Evolutionary conservation across 2,329 filamentous ascomycete species (phyloP), one percentile per base, ranked within the genome.

Genomic region (Nothophaeocryptopus gaeumannii): DNA sequence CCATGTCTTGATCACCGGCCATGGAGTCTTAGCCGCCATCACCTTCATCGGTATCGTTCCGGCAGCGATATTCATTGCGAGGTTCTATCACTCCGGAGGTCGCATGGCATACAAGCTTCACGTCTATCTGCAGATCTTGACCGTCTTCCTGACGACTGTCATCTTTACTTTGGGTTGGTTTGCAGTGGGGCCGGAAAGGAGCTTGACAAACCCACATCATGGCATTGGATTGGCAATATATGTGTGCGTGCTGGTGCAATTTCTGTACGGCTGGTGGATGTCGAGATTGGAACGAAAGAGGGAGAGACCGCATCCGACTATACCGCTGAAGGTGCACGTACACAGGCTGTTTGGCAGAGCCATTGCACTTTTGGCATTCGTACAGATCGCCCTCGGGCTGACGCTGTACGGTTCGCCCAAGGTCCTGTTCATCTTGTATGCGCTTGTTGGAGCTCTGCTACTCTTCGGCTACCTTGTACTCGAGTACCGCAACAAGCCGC

Each of bases 371-470:
- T 75, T 99, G 3, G 93, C 89, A 0, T 84, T 97, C 58, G 80
- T 85, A 3, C 93, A 99, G 67, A 82, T 99, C 9, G 87, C 93
- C 0, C 77, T 99, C 0, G 93, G 93, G 0, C 76, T 99, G 39
- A 91, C 91, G 0, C 77, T 99, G 1, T 99, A 96, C 63, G 93
- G 93, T 5, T 96, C 91, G 29, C 92, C 93, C 5, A 83, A 86
- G 63, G 81, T 80, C 33, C 78, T 91, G 3, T 99, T 97, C 67
- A 83, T 99, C 45, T 75, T 97, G 3, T 99, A 87, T 64, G 80
- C 91, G 0, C 56, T 97, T 0, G 92, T 86, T 76, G 85, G 86
- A 67, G 81, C 82, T 26, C 77, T 87, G 13, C 73, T 96, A 31
- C 59, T 96, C 12, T 63, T 90, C 2, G 57, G 83, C 11, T 96